Conservation (phyloP, 2,329 filamentous ascomycete genomes). For the Venturia aucupariae region DNA sequence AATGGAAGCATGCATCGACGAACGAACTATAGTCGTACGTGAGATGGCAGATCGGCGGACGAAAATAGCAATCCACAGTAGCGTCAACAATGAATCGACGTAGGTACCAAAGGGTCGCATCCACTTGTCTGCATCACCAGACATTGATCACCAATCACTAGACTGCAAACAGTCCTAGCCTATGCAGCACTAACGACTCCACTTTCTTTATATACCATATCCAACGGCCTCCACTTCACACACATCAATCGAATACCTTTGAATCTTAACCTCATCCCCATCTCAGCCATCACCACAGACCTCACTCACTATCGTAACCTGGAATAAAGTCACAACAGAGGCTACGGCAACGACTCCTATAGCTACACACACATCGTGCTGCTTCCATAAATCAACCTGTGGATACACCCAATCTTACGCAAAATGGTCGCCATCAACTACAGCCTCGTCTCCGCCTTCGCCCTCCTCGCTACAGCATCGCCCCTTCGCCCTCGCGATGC, state of each 20-base stretch:
- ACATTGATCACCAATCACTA: background rate
- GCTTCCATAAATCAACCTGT: background rate
- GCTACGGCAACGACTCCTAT: no score
- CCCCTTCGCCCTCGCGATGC: background rate
- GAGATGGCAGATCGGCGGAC: background rate
- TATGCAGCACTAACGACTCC: no score
- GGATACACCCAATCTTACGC: background rate
- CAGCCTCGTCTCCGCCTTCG: background rate
- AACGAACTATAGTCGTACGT: background rate
- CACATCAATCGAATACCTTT: no score
- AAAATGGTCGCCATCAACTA: constrained; percentile 3
- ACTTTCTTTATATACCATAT: no score
- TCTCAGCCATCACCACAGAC: no score
- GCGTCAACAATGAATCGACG: background rate
- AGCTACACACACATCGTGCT: background rate
- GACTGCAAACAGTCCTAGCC: no score
- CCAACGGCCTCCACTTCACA: no score
- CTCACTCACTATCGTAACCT: no score
- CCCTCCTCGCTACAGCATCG: background rate
- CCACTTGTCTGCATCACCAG: background rate
- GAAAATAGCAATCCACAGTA: background rate
- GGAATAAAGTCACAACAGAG: background rate
- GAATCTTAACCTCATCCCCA: no score
- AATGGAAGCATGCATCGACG: no score
- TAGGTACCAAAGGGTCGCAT: background rate